Conservation (phyloP, 1,284 basidiomycete species). For the Volvariella volvacea region DNA sequence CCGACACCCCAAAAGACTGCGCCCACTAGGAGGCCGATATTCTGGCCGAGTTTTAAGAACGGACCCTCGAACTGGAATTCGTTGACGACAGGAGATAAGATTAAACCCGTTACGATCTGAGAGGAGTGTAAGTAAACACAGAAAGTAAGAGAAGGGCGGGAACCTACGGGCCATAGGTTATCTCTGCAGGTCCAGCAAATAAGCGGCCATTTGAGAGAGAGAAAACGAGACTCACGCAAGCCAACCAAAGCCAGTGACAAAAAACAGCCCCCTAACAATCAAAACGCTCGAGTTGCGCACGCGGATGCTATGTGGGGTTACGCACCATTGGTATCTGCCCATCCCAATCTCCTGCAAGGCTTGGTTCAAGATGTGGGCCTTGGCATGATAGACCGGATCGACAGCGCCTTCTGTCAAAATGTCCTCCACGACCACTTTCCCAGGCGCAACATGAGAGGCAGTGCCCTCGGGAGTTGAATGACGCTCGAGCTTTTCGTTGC, state of each 20-base stretch:
- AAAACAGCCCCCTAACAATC: slow-evolving; percentile 31
- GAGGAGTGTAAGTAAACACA: neutral
- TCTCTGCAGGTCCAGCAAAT: slow-evolving; percentile 18
- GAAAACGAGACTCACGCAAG: slow-evolving; percentile 44
- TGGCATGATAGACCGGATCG: slow-evolving; percentile 50
- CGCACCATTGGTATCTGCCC: slow-evolving; percentile 60
- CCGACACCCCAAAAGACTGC: slow-evolving; percentile 62
- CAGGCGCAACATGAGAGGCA: too few relatives aligned
- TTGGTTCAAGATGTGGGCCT: slow-evolving; percentile 48
- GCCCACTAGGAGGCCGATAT: slow-evolving; percentile 58
- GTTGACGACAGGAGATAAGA: slow-evolving; percentile 46
- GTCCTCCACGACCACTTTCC: too few relatives aligned
- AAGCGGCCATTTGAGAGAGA: slow-evolving; percentile 18
- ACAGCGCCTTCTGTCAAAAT: slow-evolving; percentile 9
- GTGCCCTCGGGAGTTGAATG: too few relatives aligned
- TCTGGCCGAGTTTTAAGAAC: slow-evolving; percentile 51
- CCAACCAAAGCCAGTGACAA: slow-evolving; percentile 65
- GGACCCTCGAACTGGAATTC: slow-evolving; percentile 53
- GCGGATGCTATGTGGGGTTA: neutral
- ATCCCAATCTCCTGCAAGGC: slow-evolving; percentile 61
- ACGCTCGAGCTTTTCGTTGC: too few relatives aligned
- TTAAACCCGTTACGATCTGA: slow-evolving; percentile 47
- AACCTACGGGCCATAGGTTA: slow-evolving; percentile 26
- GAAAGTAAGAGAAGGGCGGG: neutral
- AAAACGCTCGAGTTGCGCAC: neutral